Percentiles rank a stretch among this genome's conserved stretches.
Evolutionary conservation across 2,329 filamentous ascomycete genomes (phyloP).

Genomic region (Penicillium glabrum): DNA sequence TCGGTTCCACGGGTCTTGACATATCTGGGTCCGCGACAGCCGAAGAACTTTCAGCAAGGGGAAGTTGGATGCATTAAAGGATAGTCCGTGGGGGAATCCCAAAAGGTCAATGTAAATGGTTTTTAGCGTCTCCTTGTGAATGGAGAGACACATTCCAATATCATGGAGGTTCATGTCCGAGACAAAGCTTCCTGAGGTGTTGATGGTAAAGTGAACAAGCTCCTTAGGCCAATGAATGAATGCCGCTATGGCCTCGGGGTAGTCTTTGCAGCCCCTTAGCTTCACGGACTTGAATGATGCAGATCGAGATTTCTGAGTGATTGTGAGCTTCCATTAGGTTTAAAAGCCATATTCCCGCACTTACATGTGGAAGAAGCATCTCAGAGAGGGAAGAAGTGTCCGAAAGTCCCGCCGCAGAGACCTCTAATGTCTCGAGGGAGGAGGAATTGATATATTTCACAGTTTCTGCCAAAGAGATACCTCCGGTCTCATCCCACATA

Average conservation of each 20-base stretch:
- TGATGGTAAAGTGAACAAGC: constrained; percentile 6
- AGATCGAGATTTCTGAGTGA: not conserved
- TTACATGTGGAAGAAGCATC: constrained; percentile 2
- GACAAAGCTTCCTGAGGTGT: constrained; percentile 4
- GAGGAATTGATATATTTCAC: constrained; percentile 2
- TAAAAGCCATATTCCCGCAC: not conserved
- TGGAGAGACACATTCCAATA: not conserved
- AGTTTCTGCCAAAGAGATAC: constrained; percentile 2
- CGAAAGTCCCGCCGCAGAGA: not conserved
- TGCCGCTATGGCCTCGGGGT: constrained; percentile 4
- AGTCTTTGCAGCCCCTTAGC: constrained; percentile 5
- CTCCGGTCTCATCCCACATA: constrained; percentile 1
- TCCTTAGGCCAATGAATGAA: constrained; percentile 5
- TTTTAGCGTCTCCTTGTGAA: constrained; percentile 4
- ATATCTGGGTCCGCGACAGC: constrained; percentile 7
- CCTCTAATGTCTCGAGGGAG: not conserved
- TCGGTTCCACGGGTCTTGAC: not conserved
- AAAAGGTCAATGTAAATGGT: constrained; percentile 4
- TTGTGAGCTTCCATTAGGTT: not conserved
- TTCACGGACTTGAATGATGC: constrained; percentile 6
- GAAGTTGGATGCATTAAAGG: constrained; percentile 4
- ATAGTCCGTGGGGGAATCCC: constrained; percentile 2
- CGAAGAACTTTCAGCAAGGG: not conserved
- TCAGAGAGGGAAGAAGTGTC: not conserved
- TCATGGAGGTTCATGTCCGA: constrained; percentile 1